phyloP scores from a whole-genome alignment of 2,329 filamentous ascomycete species.

The Epichloe glyceriae region DNA sequence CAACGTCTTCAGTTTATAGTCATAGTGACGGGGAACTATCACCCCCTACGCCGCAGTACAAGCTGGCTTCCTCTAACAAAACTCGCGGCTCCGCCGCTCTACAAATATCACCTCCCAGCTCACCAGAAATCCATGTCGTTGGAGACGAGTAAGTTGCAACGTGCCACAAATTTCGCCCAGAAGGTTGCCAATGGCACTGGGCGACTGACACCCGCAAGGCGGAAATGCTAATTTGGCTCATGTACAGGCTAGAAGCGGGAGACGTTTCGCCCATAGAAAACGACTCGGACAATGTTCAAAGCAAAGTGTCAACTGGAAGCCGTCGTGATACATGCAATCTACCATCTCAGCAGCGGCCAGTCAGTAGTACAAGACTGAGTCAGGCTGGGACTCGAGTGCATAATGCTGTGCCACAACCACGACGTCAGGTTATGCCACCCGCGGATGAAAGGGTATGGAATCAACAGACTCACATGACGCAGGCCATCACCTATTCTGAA shows the following conservation, averaged over 20 bases:
- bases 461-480: slow-evolving; percentile 1
- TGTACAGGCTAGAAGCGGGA: slow-evolving; percentile 12
- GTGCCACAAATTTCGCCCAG: neutral
- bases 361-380: neutral
- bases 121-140: slow-evolving; percentile 31
- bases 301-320: slow-evolving; percentile 9
- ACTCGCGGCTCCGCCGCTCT: slow-evolving; percentile 28
- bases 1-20: slow-evolving; percentile 43
- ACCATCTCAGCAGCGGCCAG: slow-evolving; percentile 5
- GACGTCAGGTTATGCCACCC: neutral
- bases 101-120: slow-evolving; percentile 43
- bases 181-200: neutral
- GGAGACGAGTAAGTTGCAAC: slow-evolving; percentile 27
- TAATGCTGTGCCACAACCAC: neutral
- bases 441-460: neutral
- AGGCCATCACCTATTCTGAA: neutral
- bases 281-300: slow-evolving; percentile 22
- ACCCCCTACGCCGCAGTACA: slow-evolving; percentile 25
- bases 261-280: slow-evolving; percentile 44
- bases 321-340: slow-evolving; percentile 8
- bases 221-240: slow-evolving; percentile 1
- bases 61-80: slow-evolving; percentile 15
- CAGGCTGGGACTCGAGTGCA: neutral
- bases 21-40: slow-evolving; percentile 19
- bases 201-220: neutral